Base-by-base conservation (phyloP, 768 basidiomycete species). In the Tricholoma saponaceum region DNA sequence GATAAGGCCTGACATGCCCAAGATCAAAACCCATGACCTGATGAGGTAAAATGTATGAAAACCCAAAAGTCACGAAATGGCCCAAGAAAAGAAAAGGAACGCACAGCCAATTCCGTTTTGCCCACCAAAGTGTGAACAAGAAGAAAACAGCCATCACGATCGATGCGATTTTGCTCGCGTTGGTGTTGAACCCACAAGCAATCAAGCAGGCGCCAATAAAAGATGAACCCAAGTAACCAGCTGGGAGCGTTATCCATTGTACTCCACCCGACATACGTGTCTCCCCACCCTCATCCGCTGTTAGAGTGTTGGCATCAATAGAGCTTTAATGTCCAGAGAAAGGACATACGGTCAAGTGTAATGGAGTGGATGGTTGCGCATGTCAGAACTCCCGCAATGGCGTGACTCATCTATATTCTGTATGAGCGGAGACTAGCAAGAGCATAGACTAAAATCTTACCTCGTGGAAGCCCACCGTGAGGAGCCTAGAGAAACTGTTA, bases 381-480 rank as follows among this genome's bases (percentile, higher is more conserved):
- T 16, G 92, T 95, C 30, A 95, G 75, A 28, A 94, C 72, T 44
- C 92, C 92, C 46, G 83, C 74, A 55, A 93, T 62, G 5, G 92
- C 92, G 70, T 95, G 92, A 79, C 89, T 90, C 89, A 93, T 90
- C 90, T 92, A 44, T 5, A 50, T 51, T 57, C 57, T 44, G 9
- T 8, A 52, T 26, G 25, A 16, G 52, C 54, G 14, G 49, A 37
- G 32, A 54, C 18, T 44, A 41, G 22, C 10, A 54, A 1, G 47
- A 9, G 10, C 33, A 58, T 50, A 10, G 28, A 23, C 10, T 22
- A 37, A 41, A 44, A 63, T 69, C 28, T 58, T 62, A 88, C 90
- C 76, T 94, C 92, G 71, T 94, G 92, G 67, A 94, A 92, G 50
- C 92, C 92, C 49, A 94, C 92, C 1, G 92, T 92, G 52, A 93